These are phyloP conservation scores for Eudorina sp. DNA, from an alignment of 139 green algal genomes.

Conservation along the genomic window DNA sequence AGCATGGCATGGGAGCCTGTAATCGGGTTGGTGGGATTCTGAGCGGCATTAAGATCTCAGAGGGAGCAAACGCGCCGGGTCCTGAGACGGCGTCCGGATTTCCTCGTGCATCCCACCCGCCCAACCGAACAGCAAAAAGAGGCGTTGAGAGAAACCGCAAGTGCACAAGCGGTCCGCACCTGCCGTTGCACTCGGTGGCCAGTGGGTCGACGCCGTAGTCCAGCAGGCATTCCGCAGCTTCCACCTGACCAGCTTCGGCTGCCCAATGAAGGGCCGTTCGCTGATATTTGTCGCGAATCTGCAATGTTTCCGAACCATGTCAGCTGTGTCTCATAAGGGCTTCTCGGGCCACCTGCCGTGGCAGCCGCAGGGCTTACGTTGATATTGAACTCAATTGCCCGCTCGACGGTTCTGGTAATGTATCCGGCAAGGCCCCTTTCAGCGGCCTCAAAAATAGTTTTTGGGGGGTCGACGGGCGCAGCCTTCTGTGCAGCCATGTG, in stretches of 20 bases:
- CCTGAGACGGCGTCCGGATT: too few relatives aligned
- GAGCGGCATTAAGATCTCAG: too few relatives aligned
- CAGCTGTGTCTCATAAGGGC: background rate
- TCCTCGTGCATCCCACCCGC: too few relatives aligned
- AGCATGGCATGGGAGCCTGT: too few relatives aligned
- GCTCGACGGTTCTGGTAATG: conserved; percentile 52
- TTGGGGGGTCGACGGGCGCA: conserved; percentile 5
- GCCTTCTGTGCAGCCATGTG: conserved; percentile 2
- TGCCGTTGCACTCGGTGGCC: conserved; percentile 64
- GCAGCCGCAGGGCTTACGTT: conserved; percentile 28
- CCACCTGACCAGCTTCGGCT: conserved; percentile 59
- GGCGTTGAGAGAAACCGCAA: too few relatives aligned
- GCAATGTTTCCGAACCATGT: too few relatives aligned
- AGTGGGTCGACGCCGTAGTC: conserved; percentile 61
- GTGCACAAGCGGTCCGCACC: too few relatives aligned
- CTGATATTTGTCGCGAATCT: conserved; percentile 51
- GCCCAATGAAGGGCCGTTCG: conserved; percentile 69
- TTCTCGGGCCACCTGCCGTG: background rate
- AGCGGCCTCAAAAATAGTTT: conserved; percentile 62
- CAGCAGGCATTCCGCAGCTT: conserved; percentile 61
- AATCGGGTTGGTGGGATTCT: too few relatives aligned
- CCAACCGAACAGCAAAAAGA: too few relatives aligned
- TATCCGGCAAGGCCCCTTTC: conserved; percentile 50
- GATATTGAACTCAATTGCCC: conserved; percentile 58
- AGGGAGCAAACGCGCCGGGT: too few relatives aligned